Evolutionary conservation across 78 protist genomes (phyloP).

Genomic region (Dictyostelium purpureum): DNA sequence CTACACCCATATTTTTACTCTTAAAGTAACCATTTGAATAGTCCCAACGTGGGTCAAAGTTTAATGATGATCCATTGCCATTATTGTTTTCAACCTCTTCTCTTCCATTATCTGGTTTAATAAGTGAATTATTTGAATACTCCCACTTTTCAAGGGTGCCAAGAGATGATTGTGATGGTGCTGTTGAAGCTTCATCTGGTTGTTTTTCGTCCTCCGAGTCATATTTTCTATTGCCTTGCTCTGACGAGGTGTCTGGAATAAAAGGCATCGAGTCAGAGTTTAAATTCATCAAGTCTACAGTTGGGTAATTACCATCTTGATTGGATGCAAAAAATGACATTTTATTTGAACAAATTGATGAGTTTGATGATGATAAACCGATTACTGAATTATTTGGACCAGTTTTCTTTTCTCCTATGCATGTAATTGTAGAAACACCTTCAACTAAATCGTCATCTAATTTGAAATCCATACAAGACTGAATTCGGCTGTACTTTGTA

Average conservation of each 20-base stretch:
- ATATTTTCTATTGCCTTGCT: too few relatives aligned
- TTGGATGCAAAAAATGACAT: too few relatives aligned
- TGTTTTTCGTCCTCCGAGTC: too few relatives aligned
- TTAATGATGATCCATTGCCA: background rate
- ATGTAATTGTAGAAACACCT: background rate
- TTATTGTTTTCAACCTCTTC: background rate
- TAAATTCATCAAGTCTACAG: too few relatives aligned
- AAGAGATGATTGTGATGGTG: background rate
- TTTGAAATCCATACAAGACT: background rate
- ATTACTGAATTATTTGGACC: background rate
- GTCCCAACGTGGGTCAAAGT: conserved; percentile 1
- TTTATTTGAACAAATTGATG: background rate
- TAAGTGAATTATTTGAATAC: background rate
- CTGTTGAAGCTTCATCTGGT: background rate
- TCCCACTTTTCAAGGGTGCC: background rate
- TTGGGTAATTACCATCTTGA: too few relatives aligned
- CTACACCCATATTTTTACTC: conserved; percentile 22
- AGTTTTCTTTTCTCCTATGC: background rate
- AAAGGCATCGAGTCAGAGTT: too few relatives aligned
- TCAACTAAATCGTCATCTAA: background rate
- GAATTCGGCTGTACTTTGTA: background rate
- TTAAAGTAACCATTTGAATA: conserved; percentile 27
- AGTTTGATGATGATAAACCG: background rate
- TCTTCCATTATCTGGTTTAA: conserved; percentile 3
- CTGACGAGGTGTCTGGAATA: too few relatives aligned